Evolutionary conservation across 805 yeast genomes (phyloP), one percentile per base, ranked within the genome.

Genomic region (Metschnikowia proteae): DNA sequence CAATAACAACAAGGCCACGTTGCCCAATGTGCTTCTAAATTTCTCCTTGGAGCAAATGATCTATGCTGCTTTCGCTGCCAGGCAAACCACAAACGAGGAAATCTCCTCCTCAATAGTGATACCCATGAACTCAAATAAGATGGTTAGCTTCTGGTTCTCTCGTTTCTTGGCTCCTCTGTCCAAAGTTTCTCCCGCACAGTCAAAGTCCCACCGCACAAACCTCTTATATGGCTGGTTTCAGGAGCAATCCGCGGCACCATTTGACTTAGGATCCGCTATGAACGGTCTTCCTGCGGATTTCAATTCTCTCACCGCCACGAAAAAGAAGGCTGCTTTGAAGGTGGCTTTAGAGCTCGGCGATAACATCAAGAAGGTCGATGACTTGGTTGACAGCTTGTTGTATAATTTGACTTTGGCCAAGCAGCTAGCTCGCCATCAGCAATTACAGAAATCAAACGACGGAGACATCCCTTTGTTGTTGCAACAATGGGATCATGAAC

Each of bases 361-460:
- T 3, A 22, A 23, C 8, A 53, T 49, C 25, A 63, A 60, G 22
- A 84, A 84, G 59, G 77, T 78, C 38, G 91, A 84, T 60, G 91
- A 84, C 60, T 65, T 84, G 47, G 78, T 82, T 6, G 91, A 84
- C 60, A 73, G 84, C 0, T 65, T 84, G n/a, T 64, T 84, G 11
- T 88, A 84, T 60, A 86, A 80, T 1, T 28, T 53, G 25, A 48
- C 51, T 7, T 30, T 41, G 22, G 50, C 49, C 10, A 45, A 49
- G 27, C 57, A 50, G 32, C 37, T 56, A 11, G 33, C 37, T 26
- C 55, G 47, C n/a, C 53, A 49, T 39, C 28, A 38, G 17, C 47
- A 55, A 30, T 43, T 55, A 13, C 30, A 38, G 22, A 22, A 13
- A 2, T 48, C 44, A 9, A 53, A 41, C 6, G 50, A 46, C 6